Percentiles rank a stretch among this genome's conserved stretches.
These are phyloP conservation scores for Teunomyces tritomae DNA, from an alignment of 805 yeast species.

Conservation along the genomic window DNA sequence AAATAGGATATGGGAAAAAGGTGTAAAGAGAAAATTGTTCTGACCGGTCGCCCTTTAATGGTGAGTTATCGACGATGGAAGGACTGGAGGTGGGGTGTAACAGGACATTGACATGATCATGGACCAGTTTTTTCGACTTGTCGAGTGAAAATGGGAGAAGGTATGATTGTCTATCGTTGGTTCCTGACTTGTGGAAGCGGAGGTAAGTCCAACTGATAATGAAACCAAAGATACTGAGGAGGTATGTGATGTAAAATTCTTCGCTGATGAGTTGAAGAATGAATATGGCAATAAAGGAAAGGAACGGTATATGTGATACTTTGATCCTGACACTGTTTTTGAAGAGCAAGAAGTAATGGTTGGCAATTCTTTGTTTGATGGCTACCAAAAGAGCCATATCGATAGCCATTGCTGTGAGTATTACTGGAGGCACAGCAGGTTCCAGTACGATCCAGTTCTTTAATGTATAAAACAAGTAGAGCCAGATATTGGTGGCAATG, in stretches of 20 bases:
- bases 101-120: neutral
- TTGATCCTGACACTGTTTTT: slow-evolving; percentile 45
- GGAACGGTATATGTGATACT: slow-evolving; percentile 39
- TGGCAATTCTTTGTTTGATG: slow-evolving; percentile 63
- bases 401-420: slow-evolving; percentile 55
- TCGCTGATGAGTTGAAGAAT: slow-evolving; percentile 21
- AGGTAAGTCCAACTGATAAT: slow-evolving; percentile 38
- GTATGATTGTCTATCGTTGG: slow-evolving; percentile 44
- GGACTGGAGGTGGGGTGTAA: slow-evolving; percentile 3
- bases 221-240: slow-evolving; percentile 30
- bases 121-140: slow-evolving; percentile 11
- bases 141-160: slow-evolving; percentile 32
- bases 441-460: slow-evolving; percentile 12
- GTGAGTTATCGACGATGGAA: slow-evolving; percentile 9
- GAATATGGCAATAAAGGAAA: slow-evolving; percentile 18
- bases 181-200: slow-evolving; percentile 38
- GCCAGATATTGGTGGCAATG: slow-evolving; percentile 31
- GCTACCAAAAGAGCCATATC: slow-evolving; percentile 60
- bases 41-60: slow-evolving; percentile 23
- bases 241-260: slow-evolving; percentile 25
- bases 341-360: slow-evolving; percentile 52
- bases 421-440: slow-evolving; percentile 38
- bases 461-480: slow-evolving; percentile 25
- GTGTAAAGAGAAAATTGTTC: slow-evolving; percentile 35
- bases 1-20: slow-evolving; percentile 42